phyloP scores from a whole-genome alignment of 2,329 filamentous ascomycete species.

The Ophiocordyceps camponoti-leonardi region DNA sequence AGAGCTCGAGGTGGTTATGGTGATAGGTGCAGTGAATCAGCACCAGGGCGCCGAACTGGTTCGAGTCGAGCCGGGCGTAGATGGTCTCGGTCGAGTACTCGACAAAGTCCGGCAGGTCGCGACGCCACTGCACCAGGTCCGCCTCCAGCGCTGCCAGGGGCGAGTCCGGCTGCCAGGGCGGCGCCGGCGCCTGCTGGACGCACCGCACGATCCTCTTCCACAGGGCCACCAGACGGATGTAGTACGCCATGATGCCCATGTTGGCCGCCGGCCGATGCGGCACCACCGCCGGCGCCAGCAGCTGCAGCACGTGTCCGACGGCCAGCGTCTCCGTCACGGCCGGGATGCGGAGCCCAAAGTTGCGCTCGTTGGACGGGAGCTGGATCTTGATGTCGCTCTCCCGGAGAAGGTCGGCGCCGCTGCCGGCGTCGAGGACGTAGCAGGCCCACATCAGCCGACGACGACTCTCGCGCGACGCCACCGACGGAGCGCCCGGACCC shows the following conservation, averaged over 20 bases:
- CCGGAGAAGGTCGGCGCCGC: conserved; percentile 19
- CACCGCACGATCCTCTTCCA: conserved; percentile 24
- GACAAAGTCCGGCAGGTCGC: conserved; percentile 23
- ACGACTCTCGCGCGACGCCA: conserved; percentile 19
- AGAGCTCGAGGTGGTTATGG: conserved; percentile 26
- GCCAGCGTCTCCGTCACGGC: conserved; percentile 22
- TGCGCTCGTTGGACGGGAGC: conserved; percentile 21
- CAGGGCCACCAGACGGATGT: conserved; percentile 21
- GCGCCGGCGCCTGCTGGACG: conserved; percentile 22
- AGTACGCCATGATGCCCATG: conserved; percentile 26
- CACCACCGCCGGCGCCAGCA: conserved; percentile 20
- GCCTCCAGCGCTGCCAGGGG: conserved; percentile 22
- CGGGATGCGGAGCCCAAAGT: conserved; percentile 22
- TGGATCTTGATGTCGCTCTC: conserved; percentile 24
- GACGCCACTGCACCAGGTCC: conserved; percentile 22
- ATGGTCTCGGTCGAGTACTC: conserved; percentile 25
- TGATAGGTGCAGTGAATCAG: conserved; percentile 28
- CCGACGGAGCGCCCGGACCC: conserved; percentile 13
- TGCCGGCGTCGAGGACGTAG: conserved; percentile 22
- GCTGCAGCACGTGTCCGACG: conserved; percentile 22
- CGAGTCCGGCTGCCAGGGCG: conserved; percentile 25
- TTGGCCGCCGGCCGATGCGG: conserved; percentile 21
- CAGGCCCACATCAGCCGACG: conserved; percentile 24
- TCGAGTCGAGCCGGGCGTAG: conserved; percentile 26
- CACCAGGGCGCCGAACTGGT: conserved; percentile 25